Percentiles rank a stretch among this genome's conserved stretches.
phyloP scores from a whole-genome alignment of 2,329 filamentous ascomycete species.

The Fusarium miscanthi region DNA sequence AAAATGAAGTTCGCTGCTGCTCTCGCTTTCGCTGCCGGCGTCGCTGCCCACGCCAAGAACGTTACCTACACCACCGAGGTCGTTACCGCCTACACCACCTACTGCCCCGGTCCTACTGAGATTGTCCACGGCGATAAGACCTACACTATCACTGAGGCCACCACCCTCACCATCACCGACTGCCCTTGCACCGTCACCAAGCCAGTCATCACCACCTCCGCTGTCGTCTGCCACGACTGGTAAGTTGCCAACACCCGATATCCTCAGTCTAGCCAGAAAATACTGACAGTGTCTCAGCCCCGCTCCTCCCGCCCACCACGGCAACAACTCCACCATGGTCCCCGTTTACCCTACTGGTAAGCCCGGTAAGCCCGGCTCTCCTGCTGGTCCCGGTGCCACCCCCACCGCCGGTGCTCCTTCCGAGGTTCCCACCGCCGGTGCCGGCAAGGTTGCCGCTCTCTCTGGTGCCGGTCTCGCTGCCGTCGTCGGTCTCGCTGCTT shows the following conservation, averaged over 20 bases:
- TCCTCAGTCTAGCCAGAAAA: conserved; percentile 13
- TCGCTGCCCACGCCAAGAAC: conserved; percentile 54
- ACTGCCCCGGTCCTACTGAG: conserved; percentile 75
- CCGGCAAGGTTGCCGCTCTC: conserved; percentile 65
- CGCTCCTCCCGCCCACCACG: conserved; percentile 44
- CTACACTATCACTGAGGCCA: conserved; percentile 76
- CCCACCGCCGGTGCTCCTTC: conserved; percentile 47
- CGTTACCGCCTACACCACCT: conserved; percentile 75
- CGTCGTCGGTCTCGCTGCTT: conserved; percentile 69
- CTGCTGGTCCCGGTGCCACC: conserved; percentile 42
- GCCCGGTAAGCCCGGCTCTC: conserved; percentile 16
- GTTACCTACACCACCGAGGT: conserved; percentile 72
- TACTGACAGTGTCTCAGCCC: conserved; percentile 36
- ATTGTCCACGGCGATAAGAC: conserved; percentile 73
- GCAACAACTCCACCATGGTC: conserved; percentile 52
- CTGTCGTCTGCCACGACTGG: conserved; percentile 66
- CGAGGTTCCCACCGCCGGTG: conserved; percentile 63
- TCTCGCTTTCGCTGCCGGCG: conserved; percentile 64
- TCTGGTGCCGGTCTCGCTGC: conserved; percentile 70
- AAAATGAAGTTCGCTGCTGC: conserved; percentile 74
- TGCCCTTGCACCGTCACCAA: conserved; percentile 76
- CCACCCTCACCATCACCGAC: conserved; percentile 77
- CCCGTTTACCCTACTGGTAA: conserved; percentile 35
- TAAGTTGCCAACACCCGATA: conserved; percentile 47
- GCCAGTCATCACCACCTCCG: conserved; percentile 64